Percentiles rank a stretch among this genome's conserved stretches.
phyloP scores from a whole-genome alignment of 495 filamentous ascomycete genomes.

The Tuber magnatum region DNA sequence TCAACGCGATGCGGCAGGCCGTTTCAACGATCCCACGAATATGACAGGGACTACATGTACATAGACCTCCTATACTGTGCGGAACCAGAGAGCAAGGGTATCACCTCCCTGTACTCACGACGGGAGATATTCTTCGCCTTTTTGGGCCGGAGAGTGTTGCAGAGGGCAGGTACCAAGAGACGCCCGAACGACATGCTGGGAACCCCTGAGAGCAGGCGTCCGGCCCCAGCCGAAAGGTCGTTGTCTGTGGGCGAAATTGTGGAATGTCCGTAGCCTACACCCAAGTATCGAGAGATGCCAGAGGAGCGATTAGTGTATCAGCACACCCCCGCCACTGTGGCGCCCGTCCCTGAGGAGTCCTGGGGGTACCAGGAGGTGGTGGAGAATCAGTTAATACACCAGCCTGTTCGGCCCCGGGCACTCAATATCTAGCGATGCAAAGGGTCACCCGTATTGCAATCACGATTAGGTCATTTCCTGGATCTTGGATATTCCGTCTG shows the following conservation, averaged over 20 bases:
- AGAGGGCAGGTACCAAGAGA: neutral
- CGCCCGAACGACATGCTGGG: neutral
- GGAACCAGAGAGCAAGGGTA: neutral
- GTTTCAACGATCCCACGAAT: slow-evolving; percentile 10
- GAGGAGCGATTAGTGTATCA: too few relatives aligned
- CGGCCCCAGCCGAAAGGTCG: neutral
- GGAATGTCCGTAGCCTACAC: too few relatives aligned
- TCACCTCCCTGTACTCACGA: slow-evolving; percentile 10
- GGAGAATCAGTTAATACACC: neutral
- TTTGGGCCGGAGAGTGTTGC: slow-evolving; percentile 1
- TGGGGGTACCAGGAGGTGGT: neutral
- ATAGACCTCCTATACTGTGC: neutral
- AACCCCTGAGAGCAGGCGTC: neutral
- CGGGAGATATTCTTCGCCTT: slow-evolving; percentile 12
- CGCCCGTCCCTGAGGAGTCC: neutral
- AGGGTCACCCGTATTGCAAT: neutral
- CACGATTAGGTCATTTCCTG: neutral
- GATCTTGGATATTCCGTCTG: neutral
- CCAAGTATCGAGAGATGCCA: too few relatives aligned
- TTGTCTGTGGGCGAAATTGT: neutral
- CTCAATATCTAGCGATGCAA: neutral
- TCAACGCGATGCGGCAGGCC: slow-evolving; percentile 9
- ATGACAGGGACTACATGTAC: slow-evolving; percentile 9
- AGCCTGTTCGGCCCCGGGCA: neutral
- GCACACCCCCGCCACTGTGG: too few relatives aligned